Evolutionary conservation across 768 basidiomycete species (phyloP).

Genomic region (Trametes gibbosa): DNA sequence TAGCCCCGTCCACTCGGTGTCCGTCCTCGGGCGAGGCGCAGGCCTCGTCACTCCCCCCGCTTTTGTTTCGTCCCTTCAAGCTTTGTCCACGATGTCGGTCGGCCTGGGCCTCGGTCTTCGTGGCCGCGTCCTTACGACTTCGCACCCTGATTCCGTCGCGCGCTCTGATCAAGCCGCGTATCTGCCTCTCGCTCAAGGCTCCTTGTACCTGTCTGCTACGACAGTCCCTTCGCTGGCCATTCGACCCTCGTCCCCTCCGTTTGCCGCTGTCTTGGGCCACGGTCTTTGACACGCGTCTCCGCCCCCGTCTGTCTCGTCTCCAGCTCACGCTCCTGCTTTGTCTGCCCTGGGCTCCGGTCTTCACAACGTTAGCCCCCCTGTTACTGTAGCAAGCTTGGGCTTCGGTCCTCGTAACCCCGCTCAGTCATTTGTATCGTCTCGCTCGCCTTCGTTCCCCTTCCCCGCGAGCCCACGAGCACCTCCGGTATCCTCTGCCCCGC

Average conservation of each 20-base stretch:
- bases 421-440: too few species aligned
- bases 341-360: too few species aligned
- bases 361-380: too few species aligned
- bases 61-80: not conserved
- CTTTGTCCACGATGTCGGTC: slow-evolving; percentile 24
- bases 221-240: not conserved
- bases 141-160: not conserved
- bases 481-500: not conserved
- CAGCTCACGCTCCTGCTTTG: too few species aligned
- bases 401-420: too few species aligned
- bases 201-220: not conserved
- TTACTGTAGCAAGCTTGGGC: too few species aligned
- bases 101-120: slow-evolving; percentile 26
- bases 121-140: not conserved
- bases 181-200: not conserved
- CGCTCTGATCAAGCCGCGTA: not conserved
- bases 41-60: slow-evolving; percentile 25
- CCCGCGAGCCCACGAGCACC: not conserved
- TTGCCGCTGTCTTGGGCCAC: not conserved
- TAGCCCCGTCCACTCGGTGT: slow-evolving; percentile 19
- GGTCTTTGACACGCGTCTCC: too few species aligned
- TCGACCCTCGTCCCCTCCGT: not conserved
- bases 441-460: too few species aligned
- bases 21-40: slow-evolving; percentile 24
- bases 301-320: too few species aligned